phyloP scores from a whole-genome alignment of 371 early-diverging fungal species.

The Vittaforma corneae region DNA sequence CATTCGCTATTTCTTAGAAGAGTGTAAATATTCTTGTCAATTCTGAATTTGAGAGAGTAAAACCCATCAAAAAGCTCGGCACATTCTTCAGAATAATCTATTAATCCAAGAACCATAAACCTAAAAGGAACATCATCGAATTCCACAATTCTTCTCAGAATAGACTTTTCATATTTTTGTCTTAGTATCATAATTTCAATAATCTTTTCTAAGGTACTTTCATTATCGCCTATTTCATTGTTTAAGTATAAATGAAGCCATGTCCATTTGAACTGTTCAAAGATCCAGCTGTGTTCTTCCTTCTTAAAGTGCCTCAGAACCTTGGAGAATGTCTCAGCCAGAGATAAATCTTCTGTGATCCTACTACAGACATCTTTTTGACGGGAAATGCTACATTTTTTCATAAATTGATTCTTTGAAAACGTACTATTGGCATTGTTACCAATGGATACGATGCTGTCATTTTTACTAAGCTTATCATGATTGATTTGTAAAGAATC shows the following conservation, averaged over 20 bases:
- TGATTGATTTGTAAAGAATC: no score
- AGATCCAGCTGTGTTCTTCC: slow-evolving; percentile 19
- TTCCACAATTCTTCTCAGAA: slow-evolving; percentile 53
- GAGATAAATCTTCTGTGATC: background rate
- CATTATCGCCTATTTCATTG: background rate
- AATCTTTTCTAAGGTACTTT: slow-evolving; percentile 12
- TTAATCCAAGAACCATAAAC: slow-evolving; percentile 56
- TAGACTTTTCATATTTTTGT: slow-evolving; percentile 41
- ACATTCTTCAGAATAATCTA: slow-evolving; percentile 25
- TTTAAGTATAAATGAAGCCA: slow-evolving; percentile 44
- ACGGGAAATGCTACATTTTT: no score
- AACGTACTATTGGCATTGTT: no score
- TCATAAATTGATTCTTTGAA: no score
- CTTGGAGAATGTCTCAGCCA: background rate
- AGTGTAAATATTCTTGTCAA: slow-evolving; percentile 24
- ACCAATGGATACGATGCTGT: no score
- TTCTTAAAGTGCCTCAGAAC: slow-evolving; percentile 19
- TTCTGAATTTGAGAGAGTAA: slow-evolving; percentile 21
- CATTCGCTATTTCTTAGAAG: slow-evolving; percentile 23
- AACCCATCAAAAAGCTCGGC: slow-evolving; percentile 53
- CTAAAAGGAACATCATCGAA: slow-evolving; percentile 49
- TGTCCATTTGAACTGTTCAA: slow-evolving; percentile 48
- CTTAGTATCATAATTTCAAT: slow-evolving; percentile 28
- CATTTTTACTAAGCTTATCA: no score
- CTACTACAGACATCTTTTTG: no score